A percentile compares a stretch with the other conserved stretches of the same genome.
phyloP scores from a whole-genome alignment of 768 basidiomycete genomes.

The Dendrothele bispora region DNA sequence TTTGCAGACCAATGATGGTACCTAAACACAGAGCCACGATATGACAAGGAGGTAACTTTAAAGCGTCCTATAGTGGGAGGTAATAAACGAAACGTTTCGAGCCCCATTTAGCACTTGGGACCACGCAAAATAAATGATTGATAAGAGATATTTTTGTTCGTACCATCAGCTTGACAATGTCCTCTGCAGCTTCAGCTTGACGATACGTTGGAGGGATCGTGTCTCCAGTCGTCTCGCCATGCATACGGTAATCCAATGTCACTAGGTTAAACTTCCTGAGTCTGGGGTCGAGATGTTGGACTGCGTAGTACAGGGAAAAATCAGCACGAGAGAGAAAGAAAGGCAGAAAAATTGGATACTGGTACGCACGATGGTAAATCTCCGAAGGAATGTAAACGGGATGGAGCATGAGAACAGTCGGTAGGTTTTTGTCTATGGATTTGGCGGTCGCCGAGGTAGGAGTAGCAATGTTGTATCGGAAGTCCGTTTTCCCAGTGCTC shows the following conservation, averaged over 20 bases:
- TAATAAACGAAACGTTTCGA: no score
- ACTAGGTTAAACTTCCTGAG: slow-evolving; percentile 19
- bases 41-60: slow-evolving; percentile 13
- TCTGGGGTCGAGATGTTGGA: slow-evolving; percentile 12
- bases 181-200: slow-evolving; percentile 14
- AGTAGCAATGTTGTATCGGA: slow-evolving; percentile 3
- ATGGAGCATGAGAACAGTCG: slow-evolving; percentile 17
- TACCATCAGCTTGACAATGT: slow-evolving; percentile 17
- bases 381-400: slow-evolving; percentile 16
- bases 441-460: not conserved
- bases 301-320: slow-evolving; percentile 4
- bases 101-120: no score
- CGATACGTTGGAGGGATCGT: slow-evolving; percentile 9
- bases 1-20: slow-evolving; percentile 14
- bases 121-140: no score
- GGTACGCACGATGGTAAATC: slow-evolving; percentile 9
- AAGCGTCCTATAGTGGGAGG: slow-evolving; percentile 3
- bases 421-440: not conserved
- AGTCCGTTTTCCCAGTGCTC: not conserved
- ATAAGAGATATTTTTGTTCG: no score
- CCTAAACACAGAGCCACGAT: slow-evolving; percentile 19
- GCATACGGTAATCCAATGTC: slow-evolving; percentile 14
- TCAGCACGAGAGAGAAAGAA: not conserved
- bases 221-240: slow-evolving; percentile 13
- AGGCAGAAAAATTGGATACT: no score